Evolutionary conservation across 257 asterid species (phyloP).

Genomic region (Buddleja alternifolia): DNA sequence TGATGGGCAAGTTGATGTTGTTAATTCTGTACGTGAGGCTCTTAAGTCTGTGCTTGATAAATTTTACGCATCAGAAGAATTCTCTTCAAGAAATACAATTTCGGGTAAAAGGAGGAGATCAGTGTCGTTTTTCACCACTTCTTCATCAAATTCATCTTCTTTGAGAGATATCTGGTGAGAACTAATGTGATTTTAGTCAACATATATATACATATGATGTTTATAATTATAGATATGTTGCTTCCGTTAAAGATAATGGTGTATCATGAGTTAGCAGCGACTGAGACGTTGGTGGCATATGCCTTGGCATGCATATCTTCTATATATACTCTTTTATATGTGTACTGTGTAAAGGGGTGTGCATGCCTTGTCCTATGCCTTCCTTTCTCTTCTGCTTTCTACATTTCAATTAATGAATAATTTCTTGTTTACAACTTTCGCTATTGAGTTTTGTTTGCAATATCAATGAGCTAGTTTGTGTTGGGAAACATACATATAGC

Average conservation of each 20-base stretch:
- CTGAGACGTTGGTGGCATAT: constrained; percentile 43
- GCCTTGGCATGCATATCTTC: constrained; percentile 69
- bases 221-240: neutral
- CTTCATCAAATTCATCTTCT: constrained; percentile 48
- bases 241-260: constrained; percentile 16
- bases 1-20: constrained; percentile 43
- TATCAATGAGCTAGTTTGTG: too few relatives aligned
- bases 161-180: constrained; percentile 62
- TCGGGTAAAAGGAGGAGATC: constrained; percentile 72
- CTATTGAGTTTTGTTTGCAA: neutral
- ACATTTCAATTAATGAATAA: neutral
- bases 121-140: constrained; percentile 43
- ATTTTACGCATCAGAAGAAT: constrained; percentile 81
- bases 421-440: constrained; percentile 1
- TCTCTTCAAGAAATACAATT: constrained; percentile 53
- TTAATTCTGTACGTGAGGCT: constrained; percentile 54
- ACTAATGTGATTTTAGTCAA: constrained; percentile 6
- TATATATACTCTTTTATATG: constrained; percentile 10
- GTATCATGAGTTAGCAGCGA: constrained; percentile 6
- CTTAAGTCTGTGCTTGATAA: constrained; percentile 76
- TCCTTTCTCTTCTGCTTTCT: constrained; percentile 23
- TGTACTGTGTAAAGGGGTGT: constrained; percentile 41
- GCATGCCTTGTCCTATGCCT: constrained; percentile 77
- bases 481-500: too few relatives aligned
- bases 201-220: too few relatives aligned